Percentiles rank a stretch among this genome's conserved stretches.
Evolutionary conservation across 805 yeast genomes (phyloP).

Genomic region (Teunomyces lycoperdinae): DNA sequence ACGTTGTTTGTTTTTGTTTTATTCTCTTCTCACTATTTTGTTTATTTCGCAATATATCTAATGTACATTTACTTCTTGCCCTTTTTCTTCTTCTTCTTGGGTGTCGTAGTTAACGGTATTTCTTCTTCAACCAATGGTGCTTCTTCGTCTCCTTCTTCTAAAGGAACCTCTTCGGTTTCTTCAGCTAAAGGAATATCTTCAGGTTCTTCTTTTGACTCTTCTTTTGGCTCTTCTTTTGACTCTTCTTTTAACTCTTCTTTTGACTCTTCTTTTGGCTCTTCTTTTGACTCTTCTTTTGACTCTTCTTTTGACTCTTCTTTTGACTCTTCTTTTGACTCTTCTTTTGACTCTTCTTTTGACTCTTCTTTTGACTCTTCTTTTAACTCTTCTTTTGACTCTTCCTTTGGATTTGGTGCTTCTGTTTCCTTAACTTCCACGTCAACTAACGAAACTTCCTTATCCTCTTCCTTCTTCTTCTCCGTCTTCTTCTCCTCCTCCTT

Average conservation of each 20-base stretch:
- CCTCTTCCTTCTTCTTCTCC: slow-evolving; percentile 1
- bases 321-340: slow-evolving; percentile 6
- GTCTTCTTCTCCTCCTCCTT: slow-evolving; percentile 1
- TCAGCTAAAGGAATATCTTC: slow-evolving; percentile 1
- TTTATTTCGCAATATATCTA: background rate
- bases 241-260: slow-evolving; percentile 6
- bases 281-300: slow-evolving; percentile 6
- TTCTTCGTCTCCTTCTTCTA: slow-evolving; percentile 2
- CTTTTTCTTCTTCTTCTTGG: background rate
- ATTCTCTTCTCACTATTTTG: background rate
- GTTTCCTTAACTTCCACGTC: background rate
- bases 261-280: slow-evolving; percentile 6
- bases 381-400: slow-evolving; percentile 4
- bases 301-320: slow-evolving; percentile 6
- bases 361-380: slow-evolving; percentile 8
- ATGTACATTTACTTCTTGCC: background rate
- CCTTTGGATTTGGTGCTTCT: background rate
- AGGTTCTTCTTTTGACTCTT: background rate
- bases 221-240: slow-evolving; percentile 3
- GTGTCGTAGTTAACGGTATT: background rate
- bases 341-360: slow-evolving; percentile 4
- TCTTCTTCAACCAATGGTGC: background rate
- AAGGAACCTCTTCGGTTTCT: background rate
- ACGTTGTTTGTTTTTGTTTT: background rate
- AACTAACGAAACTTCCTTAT: slow-evolving; percentile 1